Percentiles rank a stretch among this genome's conserved stretches.
These are phyloP conservation scores for Nicotiana tabacum DNA, from an alignment of 257 asterid species.

Conservation along the genomic window DNA sequence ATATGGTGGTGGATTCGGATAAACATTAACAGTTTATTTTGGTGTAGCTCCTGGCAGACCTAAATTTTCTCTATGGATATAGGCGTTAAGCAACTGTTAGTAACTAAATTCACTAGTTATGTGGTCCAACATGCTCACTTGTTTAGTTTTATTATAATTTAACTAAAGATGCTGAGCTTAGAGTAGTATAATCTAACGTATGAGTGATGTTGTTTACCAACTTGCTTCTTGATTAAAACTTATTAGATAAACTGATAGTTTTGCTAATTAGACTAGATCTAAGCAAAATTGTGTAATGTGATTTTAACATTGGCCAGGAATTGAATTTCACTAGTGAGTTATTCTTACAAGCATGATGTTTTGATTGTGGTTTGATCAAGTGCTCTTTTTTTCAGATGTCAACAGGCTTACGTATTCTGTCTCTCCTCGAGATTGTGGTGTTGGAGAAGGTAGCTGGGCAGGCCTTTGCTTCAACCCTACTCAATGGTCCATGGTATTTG, in stretches of 20 bases:
- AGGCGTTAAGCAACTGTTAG: background rate
- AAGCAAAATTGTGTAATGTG: background rate
- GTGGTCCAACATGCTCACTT: background rate
- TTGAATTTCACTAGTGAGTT: background rate
- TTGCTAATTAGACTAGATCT: background rate
- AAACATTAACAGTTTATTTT: background rate
- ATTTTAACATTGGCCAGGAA: background rate
- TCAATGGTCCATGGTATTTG: slow-evolving; percentile 69
- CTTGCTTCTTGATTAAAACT: background rate
- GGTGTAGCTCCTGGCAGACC: background rate
- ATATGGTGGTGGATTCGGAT: background rate
- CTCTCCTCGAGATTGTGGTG: slow-evolving; percentile 73
- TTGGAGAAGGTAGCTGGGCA: slow-evolving; percentile 95
- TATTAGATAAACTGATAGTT: background rate
- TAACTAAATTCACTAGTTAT: background rate
- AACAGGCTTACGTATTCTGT: slow-evolving; percentile 63
- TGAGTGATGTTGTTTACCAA: background rate
- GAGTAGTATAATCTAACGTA: background rate
- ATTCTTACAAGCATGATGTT: background rate
- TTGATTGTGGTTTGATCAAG: background rate
- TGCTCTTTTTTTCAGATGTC: slow-evolving; percentile 34
- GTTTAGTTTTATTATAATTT: background rate
- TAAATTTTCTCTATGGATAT: background rate
- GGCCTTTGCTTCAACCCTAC: slow-evolving; percentile 82
- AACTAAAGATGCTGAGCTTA: background rate